These are phyloP conservation scores for Eimeria sp. DNA, from an alignment of 169 alveolate species.

Conservation along the genomic window DNA sequence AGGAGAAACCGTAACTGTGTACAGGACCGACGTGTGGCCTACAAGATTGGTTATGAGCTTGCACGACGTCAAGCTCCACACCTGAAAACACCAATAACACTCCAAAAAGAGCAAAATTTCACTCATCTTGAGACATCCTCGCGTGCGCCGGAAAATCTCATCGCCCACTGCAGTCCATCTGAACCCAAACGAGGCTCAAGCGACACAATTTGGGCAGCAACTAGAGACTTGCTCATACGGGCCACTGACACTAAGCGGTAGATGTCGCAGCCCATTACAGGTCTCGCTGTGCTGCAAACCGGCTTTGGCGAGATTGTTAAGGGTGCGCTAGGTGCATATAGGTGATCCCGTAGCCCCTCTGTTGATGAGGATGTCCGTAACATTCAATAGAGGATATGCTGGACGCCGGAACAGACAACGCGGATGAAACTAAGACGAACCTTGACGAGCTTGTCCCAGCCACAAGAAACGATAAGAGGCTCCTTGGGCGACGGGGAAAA, in stretches of 20 bases:
- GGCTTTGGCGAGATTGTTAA: not conserved
- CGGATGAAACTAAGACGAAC: constrained; percentile 82
- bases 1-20: constrained; percentile 97
- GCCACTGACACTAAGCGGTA: not conserved
- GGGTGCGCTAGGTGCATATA: not conserved
- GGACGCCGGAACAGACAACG: not conserved
- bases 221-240: not conserved
- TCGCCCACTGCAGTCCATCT: not conserved
- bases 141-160: not conserved
- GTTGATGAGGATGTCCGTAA: not conserved
- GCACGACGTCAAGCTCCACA: constrained; percentile 97
- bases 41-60: constrained; percentile 96
- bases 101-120: not conserved
- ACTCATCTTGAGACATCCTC: not conserved
- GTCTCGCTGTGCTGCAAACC: constrained; percentile 1
- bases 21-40: constrained; percentile 98
- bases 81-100: constrained; percentile 83
- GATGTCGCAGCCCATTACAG: not conserved
- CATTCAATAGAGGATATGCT: constrained; percentile 59
- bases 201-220: not conserved
- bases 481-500: constrained; percentile 98
- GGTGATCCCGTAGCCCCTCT: constrained; percentile 47
- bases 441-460: constrained; percentile 99
- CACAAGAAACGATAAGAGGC: constrained; percentile 98
- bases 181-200: not conserved